These are phyloP conservation scores for Neonectria magnoliae DNA, from an alignment of 2,329 filamentous ascomycete genomes.

Conservation along the genomic window DNA sequence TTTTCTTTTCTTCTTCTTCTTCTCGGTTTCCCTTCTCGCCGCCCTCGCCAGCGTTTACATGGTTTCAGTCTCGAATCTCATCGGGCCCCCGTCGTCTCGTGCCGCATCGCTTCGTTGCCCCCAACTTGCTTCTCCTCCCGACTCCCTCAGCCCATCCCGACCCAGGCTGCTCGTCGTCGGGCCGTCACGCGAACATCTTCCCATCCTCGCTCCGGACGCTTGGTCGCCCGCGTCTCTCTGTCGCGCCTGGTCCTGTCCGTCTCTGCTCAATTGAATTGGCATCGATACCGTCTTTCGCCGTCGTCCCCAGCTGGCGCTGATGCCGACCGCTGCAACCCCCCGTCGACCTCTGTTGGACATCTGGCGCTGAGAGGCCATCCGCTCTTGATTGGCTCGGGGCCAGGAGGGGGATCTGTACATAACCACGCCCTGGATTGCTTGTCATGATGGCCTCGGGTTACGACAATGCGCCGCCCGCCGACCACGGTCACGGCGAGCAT, in stretches of 20 bases:
- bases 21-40: slow-evolving; percentile 12
- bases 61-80: slow-evolving; percentile 37
- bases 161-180: slow-evolving; percentile 37
- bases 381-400: slow-evolving; percentile 37
- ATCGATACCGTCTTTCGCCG: slow-evolving; percentile 32
- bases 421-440: slow-evolving; percentile 39
- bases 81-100: slow-evolving; percentile 37
- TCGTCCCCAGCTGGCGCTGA: slow-evolving; percentile 46
- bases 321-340: slow-evolving; percentile 50
- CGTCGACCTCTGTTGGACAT: slow-evolving; percentile 46
- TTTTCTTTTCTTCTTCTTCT: slow-evolving; percentile 17
- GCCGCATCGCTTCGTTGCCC: slow-evolving; percentile 43
- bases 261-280: slow-evolving; percentile 43
- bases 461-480: slow-evolving; percentile 53
- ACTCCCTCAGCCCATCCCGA: slow-evolving; percentile 35
- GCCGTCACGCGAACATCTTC: slow-evolving; percentile 44
- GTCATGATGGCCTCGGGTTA: slow-evolving; percentile 59
- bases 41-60: slow-evolving; percentile 34
- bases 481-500: slow-evolving; percentile 48
- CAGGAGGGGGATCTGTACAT: slow-evolving; percentile 40
- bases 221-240: slow-evolving; percentile 27
- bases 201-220: slow-evolving; percentile 31
- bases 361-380: slow-evolving; percentile 45
- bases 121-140: slow-evolving; percentile 39
- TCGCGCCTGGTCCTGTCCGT: slow-evolving; percentile 32